Evolutionary conservation across 2,329 filamentous ascomycete species (phyloP).

Genomic region (Alternaria burnsii): DNA sequence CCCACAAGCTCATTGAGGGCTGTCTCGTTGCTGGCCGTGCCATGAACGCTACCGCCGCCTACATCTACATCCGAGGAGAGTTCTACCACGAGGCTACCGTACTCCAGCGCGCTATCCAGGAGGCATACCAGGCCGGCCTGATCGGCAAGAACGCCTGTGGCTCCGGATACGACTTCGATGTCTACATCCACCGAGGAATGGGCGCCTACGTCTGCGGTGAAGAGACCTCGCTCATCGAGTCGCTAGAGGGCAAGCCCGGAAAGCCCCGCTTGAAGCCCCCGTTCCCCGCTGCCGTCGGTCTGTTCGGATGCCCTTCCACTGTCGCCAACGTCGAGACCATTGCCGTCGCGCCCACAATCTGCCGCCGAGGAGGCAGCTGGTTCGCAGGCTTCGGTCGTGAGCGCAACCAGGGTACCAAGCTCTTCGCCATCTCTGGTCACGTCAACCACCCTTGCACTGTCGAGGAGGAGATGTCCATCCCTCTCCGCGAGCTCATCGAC

Average conservation of each 20-base stretch:
- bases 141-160: slow-evolving; percentile 99
- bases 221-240: slow-evolving; percentile 98
- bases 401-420: slow-evolving; percentile 95
- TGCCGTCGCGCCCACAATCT: slow-evolving; percentile 94
- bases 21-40: slow-evolving; percentile 94
- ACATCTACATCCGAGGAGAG: slow-evolving; percentile 99
- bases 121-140: slow-evolving; percentile 91
- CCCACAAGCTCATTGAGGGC: slow-evolving; percentile 97
- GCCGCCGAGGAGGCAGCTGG: slow-evolving; percentile 89
- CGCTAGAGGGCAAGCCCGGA: slow-evolving; percentile 96
- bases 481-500: slow-evolving; percentile 93
- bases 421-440: slow-evolving; percentile 97
- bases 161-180: slow-evolving; percentile 96
- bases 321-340: slow-evolving; percentile 98
- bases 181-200: slow-evolving; percentile 95
- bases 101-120: slow-evolving; percentile 93
- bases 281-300: slow-evolving; percentile 95
- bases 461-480: slow-evolving; percentile 99
- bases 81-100: slow-evolving; percentile 96
- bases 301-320: slow-evolving; percentile 97
- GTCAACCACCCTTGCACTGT: slow-evolving; percentile 99
- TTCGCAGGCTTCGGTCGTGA: slow-evolving; percentile 94
- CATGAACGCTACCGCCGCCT: slow-evolving; percentile 98
- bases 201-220: slow-evolving; percentile 98
- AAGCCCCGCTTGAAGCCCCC: slow-evolving; percentile 99